Percentiles rank a stretch among this genome's conserved stretches.
These are phyloP conservation scores for Blastobotrys chiropterorum DNA, from an alignment of 805 yeast species.

Conservation along the genomic window DNA sequence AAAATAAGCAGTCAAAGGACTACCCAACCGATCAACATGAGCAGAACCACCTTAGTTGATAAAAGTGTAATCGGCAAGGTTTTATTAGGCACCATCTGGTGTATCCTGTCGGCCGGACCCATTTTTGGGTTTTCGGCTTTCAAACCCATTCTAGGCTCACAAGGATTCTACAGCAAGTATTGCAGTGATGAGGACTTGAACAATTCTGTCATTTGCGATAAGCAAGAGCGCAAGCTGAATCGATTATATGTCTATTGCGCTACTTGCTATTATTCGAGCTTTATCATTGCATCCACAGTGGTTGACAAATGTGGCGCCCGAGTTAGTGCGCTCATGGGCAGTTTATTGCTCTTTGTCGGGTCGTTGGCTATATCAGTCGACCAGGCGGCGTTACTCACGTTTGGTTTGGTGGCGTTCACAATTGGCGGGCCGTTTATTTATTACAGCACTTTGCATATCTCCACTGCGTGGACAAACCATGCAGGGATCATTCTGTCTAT, in stretches of 20 bases:
- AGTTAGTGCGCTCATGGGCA: slow-evolving; percentile 69
- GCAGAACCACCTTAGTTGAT: neutral
- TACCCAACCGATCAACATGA: neutral
- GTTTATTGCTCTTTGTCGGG: slow-evolving; percentile 48
- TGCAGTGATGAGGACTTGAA: slow-evolving; percentile 41
- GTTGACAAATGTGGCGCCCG: slow-evolving; percentile 79
- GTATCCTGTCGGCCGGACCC: slow-evolving; percentile 87
- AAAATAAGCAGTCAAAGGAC: neutral
- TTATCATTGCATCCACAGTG: slow-evolving; percentile 74
- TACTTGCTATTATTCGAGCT: slow-evolving; percentile 75
- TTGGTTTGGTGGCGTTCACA: slow-evolving; percentile 72
- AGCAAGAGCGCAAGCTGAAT: slow-evolving; percentile 80
- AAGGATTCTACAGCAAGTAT: slow-evolving; percentile 64
- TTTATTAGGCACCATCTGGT: slow-evolving; percentile 49
- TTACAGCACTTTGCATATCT: slow-evolving; percentile 82
- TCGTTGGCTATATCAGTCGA: slow-evolving; percentile 33
- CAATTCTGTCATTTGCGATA: slow-evolving; percentile 41
- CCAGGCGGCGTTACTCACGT: slow-evolving; percentile 33
- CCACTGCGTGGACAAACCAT: slow-evolving; percentile 76
- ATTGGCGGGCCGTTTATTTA: slow-evolving; percentile 93
- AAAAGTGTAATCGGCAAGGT: slow-evolving; percentile 37
- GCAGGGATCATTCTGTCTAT: slow-evolving; percentile 79
- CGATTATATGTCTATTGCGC: slow-evolving; percentile 82
- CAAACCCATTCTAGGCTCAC: slow-evolving; percentile 70
- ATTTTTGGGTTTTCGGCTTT: slow-evolving; percentile 94